Conservation (phyloP, 1,284 basidiomycete genomes). For the Fomitiporia mediterranea region DNA sequence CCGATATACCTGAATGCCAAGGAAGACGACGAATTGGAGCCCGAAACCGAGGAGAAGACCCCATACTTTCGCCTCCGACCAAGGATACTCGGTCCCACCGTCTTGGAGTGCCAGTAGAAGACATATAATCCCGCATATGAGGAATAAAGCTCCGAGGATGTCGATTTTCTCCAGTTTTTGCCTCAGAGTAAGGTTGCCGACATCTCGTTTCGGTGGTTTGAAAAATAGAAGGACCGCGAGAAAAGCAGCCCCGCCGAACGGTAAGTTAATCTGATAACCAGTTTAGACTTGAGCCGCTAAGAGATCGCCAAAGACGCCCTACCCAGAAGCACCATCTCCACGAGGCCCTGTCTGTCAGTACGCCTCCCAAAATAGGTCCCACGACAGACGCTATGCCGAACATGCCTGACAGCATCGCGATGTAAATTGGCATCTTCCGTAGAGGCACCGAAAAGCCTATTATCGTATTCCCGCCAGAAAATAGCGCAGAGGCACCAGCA, state of each 20-base stretch:
- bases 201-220: constrained; percentile 21
- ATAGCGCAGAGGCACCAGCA: constrained; percentile 44
- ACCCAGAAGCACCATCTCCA: constrained; percentile 40
- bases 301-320: not conserved
- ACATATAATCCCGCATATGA: constrained; percentile 35
- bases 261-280: constrained; percentile 36
- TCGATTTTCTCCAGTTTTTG: constrained; percentile 33
- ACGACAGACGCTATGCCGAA: constrained; percentile 38
- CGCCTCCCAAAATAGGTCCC: constrained; percentile 38
- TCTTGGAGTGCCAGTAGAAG: constrained; percentile 38
- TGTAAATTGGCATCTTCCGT: constrained; percentile 31
- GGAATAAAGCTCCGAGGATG: constrained; percentile 35
- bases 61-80: constrained; percentile 28
- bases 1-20: constrained; percentile 33
- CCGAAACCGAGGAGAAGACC: constrained; percentile 36
- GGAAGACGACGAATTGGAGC: constrained; percentile 32
- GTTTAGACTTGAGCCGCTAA: not conserved
- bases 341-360: constrained; percentile 33
- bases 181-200: constrained; percentile 22
- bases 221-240: constrained; percentile 36
- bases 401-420: constrained; percentile 33
- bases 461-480: constrained; percentile 33
- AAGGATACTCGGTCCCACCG: constrained; percentile 37
- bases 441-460: constrained; percentile 37
- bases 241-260: constrained; percentile 33